phyloP scores from a whole-genome alignment of 441 rosid genomes.

The Aquilaria agallochum region DNA sequence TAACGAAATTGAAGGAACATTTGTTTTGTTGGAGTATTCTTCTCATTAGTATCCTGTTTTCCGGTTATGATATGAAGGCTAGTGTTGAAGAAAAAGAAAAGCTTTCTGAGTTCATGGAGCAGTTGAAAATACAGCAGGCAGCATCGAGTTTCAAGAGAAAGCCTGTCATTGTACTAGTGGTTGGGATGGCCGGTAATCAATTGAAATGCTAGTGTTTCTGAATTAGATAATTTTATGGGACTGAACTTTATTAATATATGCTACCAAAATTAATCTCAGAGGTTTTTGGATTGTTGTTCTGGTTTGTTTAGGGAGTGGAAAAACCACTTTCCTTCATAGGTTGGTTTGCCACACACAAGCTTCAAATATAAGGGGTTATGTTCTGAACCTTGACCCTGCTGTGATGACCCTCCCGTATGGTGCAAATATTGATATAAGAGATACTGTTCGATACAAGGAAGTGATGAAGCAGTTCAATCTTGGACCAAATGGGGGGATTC shows the following conservation, averaged over 20 bases:
- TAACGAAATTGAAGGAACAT: background rate
- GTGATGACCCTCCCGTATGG: slow-evolving; percentile 90
- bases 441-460: slow-evolving; percentile 90
- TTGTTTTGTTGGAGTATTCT: slow-evolving; percentile 1
- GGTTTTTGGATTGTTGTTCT: slow-evolving; percentile 12
- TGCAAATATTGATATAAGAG: slow-evolving; percentile 94
- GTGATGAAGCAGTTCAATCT: slow-evolving; percentile 95
- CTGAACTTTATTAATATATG: background rate
- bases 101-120: slow-evolving; percentile 59
- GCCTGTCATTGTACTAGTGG: slow-evolving; percentile 78
- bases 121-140: slow-evolving; percentile 43
- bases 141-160: slow-evolving; percentile 65
- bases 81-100: slow-evolving; percentile 43
- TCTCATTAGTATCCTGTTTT: slow-evolving; percentile 5
- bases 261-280: background rate
- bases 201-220: background rate
- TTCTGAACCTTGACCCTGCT: slow-evolving; percentile 94
- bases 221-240: background rate
- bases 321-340: slow-evolving; percentile 86
- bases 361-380: slow-evolving; percentile 76
- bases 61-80: slow-evolving; percentile 25
- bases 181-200: slow-evolving; percentile 89
- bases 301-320: slow-evolving; percentile 72
- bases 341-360: slow-evolving; percentile 85
- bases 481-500: slow-evolving; percentile 96